phyloP scores from a whole-genome alignment of 2,329 filamentous ascomycete genomes.

The Aspergillus candidus region DNA sequence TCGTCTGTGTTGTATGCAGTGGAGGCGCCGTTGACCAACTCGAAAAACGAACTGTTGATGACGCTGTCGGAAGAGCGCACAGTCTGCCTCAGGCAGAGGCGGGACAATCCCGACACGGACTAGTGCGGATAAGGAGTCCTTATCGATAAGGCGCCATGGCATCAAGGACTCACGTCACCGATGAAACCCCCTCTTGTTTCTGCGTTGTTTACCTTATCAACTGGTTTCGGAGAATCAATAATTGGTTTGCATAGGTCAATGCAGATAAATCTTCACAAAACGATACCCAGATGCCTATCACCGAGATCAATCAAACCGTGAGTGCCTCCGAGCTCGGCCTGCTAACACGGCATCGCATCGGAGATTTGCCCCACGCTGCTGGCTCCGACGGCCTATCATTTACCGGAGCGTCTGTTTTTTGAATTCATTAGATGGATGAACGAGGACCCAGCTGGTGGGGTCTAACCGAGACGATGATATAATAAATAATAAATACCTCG shows the following conservation, averaged over 20 bases:
- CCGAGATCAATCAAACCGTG: neutral
- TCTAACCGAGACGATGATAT: neutral
- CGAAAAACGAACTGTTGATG: no score
- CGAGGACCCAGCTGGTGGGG: neutral
- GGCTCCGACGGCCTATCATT: neutral
- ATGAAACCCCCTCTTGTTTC: no score
- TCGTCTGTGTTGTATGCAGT: no score
- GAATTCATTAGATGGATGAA: neutral
- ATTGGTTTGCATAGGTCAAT: neutral
- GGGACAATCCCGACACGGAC: constrained; percentile 11
- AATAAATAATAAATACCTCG: neutral
- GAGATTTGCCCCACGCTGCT: neutral
- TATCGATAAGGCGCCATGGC: constrained; percentile 18
- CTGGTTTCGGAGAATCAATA: neutral
- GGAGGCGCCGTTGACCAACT: no score
- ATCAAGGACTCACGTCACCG: no score
- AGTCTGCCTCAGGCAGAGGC: constrained; percentile 10
- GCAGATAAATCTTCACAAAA: neutral
- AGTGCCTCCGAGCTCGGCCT: no score
- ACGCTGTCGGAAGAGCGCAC: neutral
- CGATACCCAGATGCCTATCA: neutral
- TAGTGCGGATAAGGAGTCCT: constrained; percentile 6
- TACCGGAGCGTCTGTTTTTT: neutral
- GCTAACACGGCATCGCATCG: no score
- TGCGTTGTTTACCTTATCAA: neutral